Base-by-base conservation (phyloP, 441 rosid genomes). In the Codiaeum variegatum region DNA sequence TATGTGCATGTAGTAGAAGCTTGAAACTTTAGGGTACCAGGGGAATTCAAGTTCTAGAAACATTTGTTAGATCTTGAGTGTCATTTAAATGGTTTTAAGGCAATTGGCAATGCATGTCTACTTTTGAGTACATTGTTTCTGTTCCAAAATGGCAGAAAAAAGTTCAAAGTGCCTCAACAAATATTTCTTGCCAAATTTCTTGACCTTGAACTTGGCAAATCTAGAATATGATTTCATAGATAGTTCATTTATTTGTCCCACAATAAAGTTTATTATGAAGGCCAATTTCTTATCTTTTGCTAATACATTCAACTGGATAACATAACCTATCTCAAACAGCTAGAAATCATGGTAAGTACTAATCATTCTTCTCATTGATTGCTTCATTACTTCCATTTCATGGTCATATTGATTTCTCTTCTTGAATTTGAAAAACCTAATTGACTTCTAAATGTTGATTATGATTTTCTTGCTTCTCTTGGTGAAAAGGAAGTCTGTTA, bases 401-500 rank as follows among this genome's bases (percentile, higher is more conserved):
- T 9, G 31, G 16, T 28, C 21, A 18, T 4, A 8, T 24, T 52
- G 10, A 15, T 63, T 0, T 40, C 44, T 26, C 31, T 13, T 10
- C 19, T 24, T 26, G n/a, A 46, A 6, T 66, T 49, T 34, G n/a
- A 18, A 23, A 18, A 69, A 31, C 36, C 61, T 70, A 10, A 36
- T 2, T 18, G 54, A 42, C 56, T 78, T 19, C 31, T 54, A 42
- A 52, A 36, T 78, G 19, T 26, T 47, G 54, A 23, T 75, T 38
- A 59, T 74, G 18, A 11, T 44, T 28, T 56, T 42, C 69, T 49
- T 75, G 76, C 68, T 72, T 62, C 46, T 49, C 24, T 32, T 51
- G 61, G 18, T 61, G 36, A 70, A 77, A 81, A 94, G 97, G 98
- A 92, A 82, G 97, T 94, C 42, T 94, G 97, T 83, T 94, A 94